Evolutionary conservation across 345 rosid genomes (phyloP).

Genomic region (Bruguiera sexangula): DNA sequence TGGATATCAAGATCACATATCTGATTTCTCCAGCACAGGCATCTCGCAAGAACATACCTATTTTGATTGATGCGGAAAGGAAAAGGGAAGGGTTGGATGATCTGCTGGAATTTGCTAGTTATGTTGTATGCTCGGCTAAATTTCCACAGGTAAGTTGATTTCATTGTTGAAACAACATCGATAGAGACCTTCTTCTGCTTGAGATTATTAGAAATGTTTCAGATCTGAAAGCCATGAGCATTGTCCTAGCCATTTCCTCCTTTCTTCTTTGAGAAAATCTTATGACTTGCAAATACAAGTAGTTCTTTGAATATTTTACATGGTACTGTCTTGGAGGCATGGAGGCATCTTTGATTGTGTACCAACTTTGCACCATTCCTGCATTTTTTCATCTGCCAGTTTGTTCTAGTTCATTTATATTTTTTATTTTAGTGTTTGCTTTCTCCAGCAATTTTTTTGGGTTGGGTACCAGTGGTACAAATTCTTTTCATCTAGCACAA

Average conservation of each 20-base stretch:
- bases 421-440: too few species aligned
- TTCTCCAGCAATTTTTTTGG: too few species aligned
- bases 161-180: constrained; percentile 11
- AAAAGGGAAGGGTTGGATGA: constrained; percentile 74
- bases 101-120: constrained; percentile 56
- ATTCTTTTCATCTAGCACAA: too few species aligned
- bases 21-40: constrained; percentile 73
- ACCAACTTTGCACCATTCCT: too few species aligned
- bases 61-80: constrained; percentile 78
- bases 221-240: background rate
- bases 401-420: too few species aligned
- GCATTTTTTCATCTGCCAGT: too few species aligned
- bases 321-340: too few species aligned
- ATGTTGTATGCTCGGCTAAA: constrained; percentile 70
- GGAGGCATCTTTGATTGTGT: too few species aligned
- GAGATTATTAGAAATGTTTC: constrained; percentile 2
- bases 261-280: background rate
- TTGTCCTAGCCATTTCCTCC: background rate
- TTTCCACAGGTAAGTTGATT: constrained; percentile 63
- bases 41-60: constrained; percentile 59
- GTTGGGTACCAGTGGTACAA: too few species aligned
- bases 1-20: constrained; percentile 5
- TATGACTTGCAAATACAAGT: background rate
- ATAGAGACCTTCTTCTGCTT: background rate
- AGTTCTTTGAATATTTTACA: background rate